These are phyloP conservation scores for Euphorbia celastroides DNA, from an alignment of 441 rosid genomes.

Conservation along the genomic window DNA sequence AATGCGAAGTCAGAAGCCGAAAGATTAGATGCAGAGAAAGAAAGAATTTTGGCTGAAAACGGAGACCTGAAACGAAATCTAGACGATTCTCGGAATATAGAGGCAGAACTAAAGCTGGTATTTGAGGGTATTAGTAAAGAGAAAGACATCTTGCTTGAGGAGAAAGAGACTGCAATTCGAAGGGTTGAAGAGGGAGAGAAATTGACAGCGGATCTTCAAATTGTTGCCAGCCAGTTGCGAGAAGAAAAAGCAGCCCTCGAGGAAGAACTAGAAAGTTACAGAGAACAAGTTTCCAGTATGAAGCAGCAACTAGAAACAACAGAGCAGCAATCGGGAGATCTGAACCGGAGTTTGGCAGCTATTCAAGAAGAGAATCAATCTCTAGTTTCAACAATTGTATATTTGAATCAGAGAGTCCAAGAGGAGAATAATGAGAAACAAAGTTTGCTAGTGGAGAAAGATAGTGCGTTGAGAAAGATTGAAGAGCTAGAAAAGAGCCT, in stretches of 20 bases:
- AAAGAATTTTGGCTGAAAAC: constrained; percentile 35
- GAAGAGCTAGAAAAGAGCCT: no score
- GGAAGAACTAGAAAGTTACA: constrained; percentile 37
- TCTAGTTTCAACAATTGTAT: constrained; percentile 37
- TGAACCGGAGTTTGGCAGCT: constrained; percentile 35
- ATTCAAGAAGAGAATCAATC: constrained; percentile 48
- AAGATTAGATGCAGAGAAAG: constrained; percentile 39
- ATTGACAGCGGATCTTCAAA: constrained; percentile 33
- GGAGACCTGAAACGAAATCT: constrained; percentile 38
- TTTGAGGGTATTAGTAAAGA: constrained; percentile 45
- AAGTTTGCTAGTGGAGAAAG: constrained; percentile 44
- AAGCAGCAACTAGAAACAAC: constrained; percentile 45
- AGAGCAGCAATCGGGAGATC: no score
- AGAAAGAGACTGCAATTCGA: constrained; percentile 45
- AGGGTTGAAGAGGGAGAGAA: constrained; percentile 58
- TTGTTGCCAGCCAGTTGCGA: constrained; percentile 28
- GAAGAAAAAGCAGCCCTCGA: constrained; percentile 29
- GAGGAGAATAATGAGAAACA: constrained; percentile 40
- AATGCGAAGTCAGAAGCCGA: constrained; percentile 56
- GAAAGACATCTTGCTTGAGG: constrained; percentile 40
- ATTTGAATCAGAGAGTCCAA: constrained; percentile 41
- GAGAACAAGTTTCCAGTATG: constrained; percentile 35
- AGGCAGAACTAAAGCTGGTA: constrained; percentile 38
- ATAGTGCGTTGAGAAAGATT: constrained; percentile 38
- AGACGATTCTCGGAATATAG: constrained; percentile 27